Evolutionary conservation across 2,329 filamentous ascomycete genomes (phyloP), one percentile per base, ranked within the genome.

Genomic region (Trichoderma pleuroti): DNA sequence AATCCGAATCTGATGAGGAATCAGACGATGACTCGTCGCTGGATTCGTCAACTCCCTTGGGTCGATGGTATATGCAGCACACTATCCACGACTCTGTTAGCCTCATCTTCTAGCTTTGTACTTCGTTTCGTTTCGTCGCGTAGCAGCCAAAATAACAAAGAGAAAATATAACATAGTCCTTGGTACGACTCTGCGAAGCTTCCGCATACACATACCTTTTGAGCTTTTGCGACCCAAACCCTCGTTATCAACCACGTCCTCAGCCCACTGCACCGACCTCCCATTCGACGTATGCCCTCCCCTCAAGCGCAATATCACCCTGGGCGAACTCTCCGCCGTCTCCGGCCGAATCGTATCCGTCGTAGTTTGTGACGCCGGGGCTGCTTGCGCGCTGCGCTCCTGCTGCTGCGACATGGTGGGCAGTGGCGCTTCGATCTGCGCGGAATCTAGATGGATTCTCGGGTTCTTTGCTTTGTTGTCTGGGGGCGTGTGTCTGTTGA

Each of bases 1-100:
- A 87, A 36, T 86, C 84, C 8, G 84, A 84, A 42, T 42, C 39
- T 59, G 85, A 86, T 16, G 89, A 90, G 26, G 85, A 72, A 34
- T 65, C 70, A 1, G 74, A 87, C 0, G 85, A 88, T 4, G 87
- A 68, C 64, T 91, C 89, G 74, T 90, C 88, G 74, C 91, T 94
- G 36, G 92, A 96, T 80, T 98, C 95, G 79, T 92, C 93, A 5
- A 93, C 90, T 12, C 86, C 88, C 75, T 91, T 92, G 8, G 93
- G 91, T 72, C 92, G 92, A 83, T 98, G 95, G 83, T 98, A 99
- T 81, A 99, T 99, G 81, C 96, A 99, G 86, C 96, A 99, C n/a
- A 98, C 96, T 97, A 72, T 32, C 18, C 62, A 52, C 39, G 26
- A 36, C 6, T 16, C 26, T 24, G 54, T 66, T 36, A 63, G 68